phyloP scores from a whole-genome alignment of 768 basidiomycete species.

The Mycena vitilis region DNA sequence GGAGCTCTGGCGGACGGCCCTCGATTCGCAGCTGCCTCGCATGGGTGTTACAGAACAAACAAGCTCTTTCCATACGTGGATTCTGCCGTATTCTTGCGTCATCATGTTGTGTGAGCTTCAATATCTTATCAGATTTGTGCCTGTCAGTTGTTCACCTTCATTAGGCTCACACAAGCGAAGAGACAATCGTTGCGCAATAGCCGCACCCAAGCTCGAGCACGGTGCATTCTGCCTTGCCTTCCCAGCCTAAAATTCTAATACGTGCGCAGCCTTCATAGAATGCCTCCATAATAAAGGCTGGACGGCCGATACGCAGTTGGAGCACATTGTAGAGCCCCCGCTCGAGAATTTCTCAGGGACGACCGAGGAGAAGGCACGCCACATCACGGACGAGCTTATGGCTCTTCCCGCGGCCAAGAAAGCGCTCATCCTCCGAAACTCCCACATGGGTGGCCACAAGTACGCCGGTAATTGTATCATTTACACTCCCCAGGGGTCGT shows the following conservation, averaged over 20 bases:
- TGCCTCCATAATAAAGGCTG: slow-evolving; percentile 76
- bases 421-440: slow-evolving; percentile 86
- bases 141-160: slow-evolving; percentile 31
- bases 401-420: slow-evolving; percentile 68
- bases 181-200: slow-evolving; percentile 92
- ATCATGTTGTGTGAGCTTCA: slow-evolving; percentile 84
- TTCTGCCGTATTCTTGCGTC: slow-evolving; percentile 90
- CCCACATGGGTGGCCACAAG: slow-evolving; percentile 94
- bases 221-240: slow-evolving; percentile 54
- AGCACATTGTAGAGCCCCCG: slow-evolving; percentile 62
- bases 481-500: slow-evolving; percentile 85
- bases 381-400: slow-evolving; percentile 63
- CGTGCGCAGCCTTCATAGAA: slow-evolving; percentile 65
- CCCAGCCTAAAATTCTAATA: slow-evolving; percentile 1
- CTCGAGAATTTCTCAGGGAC: slow-evolving; percentile 70
- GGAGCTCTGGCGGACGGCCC: slow-evolving; percentile 70
- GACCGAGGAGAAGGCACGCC: slow-evolving; percentile 64
- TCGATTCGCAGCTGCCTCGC: slow-evolving; percentile 69
- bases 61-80: slow-evolving; percentile 72
- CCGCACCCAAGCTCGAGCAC: slow-evolving; percentile 85
- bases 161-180: slow-evolving; percentile 92
- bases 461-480: slow-evolving; percentile 81
- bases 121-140: slow-evolving; percentile 21
- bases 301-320: slow-evolving; percentile 80
- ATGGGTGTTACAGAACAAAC: slow-evolving; percentile 57